A percentile compares a stretch with the other conserved stretches of the same genome.
Conservation (phyloP, 163 green algal genomes). For the Chloromonas sp. region DNA sequence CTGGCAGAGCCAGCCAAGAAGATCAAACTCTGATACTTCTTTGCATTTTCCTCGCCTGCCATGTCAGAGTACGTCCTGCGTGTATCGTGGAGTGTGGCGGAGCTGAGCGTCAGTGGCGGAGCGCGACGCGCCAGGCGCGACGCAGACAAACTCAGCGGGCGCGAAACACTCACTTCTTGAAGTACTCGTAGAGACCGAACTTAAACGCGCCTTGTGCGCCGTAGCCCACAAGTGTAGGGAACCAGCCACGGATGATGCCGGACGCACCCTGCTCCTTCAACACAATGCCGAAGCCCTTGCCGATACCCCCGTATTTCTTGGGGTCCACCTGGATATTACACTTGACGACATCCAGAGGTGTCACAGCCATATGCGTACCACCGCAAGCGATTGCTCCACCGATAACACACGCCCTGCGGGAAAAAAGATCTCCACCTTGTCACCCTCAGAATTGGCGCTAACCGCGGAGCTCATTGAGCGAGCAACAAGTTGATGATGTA, state of each 20-base stretch:
- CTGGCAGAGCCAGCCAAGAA: slow-evolving; percentile 86
- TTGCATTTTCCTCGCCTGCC: slow-evolving; percentile 68
- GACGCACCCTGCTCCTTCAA: slow-evolving; percentile 59
- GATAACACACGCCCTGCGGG: slow-evolving; percentile 33
- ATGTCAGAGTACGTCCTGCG: slow-evolving; percentile 80
- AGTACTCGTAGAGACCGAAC: slow-evolving; percentile 89
- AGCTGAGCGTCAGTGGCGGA: too few species aligned
- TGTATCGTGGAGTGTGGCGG: too few species aligned
- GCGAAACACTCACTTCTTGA: slow-evolving; percentile 71
- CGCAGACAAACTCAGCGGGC: too few species aligned
- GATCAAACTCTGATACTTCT: slow-evolving; percentile 87
- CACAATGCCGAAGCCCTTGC: slow-evolving; percentile 72
- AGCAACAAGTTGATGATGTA: too few species aligned
- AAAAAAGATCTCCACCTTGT: not conserved
- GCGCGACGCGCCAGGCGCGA: too few species aligned
- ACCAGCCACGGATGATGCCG: slow-evolving; percentile 80
- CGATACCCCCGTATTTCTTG: slow-evolving; percentile 85
- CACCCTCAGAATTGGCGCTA: not conserved
- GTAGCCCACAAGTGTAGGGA: slow-evolving; percentile 88
- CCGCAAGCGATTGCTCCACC: slow-evolving; percentile 70
- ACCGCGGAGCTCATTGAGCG: not conserved
- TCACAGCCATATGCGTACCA: slow-evolving; percentile 88
- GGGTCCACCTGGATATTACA: slow-evolving; percentile 92
- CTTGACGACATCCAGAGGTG: slow-evolving; percentile 98
- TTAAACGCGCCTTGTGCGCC: slow-evolving; percentile 85